Evolutionary conservation across 768 basidiomycete species (phyloP), one percentile per base, ranked within the genome.

Genomic region (Boletus sensibilis): DNA sequence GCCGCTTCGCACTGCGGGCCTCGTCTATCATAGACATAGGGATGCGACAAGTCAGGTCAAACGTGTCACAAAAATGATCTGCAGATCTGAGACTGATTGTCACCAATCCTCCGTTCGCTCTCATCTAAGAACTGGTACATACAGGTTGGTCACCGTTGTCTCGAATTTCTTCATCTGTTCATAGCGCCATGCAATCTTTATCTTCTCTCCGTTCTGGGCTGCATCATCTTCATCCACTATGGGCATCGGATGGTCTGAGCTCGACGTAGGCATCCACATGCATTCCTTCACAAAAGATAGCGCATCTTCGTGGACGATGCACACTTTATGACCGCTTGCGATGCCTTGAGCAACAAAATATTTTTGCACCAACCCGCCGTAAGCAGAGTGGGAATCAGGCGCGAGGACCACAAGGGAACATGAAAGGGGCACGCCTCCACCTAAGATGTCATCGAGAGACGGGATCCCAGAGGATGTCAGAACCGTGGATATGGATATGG

Each of bases 121-220:
- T 27, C 53, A 21, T 49, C 7, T 42, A 56, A 42, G 56, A 67
- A 71, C 68, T 65, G 16, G 20, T 56, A 82, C 83, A 69, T 78
- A 82, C 78, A 74, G 73, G 59, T 74, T 73, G 43, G 77, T 68
- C 21, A 94, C 85, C 3, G 92, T 93, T 5, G 94, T 97, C 74
- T 92, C 84, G 70, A 97, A 96, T 73, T 80, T 86, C 74, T 88
- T 91, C 90, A 98, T 90, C 55, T 86, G 81, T 66, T 93, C 92
- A 72, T 99, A 99, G 67, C 97, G 82, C 92, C 97, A 99, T 31
- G 97, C 97, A 64, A 99, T 98, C 76, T 90, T 96, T 61, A 95
- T 89, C 64, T 85, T 86, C 27, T 83, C 78, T 40, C 75, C 80
- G 35, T 64, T 67, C 61, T 78, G 78, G 13, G 68, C 67, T n/a